Percentiles rank a stretch among this genome's conserved stretches.
These are phyloP conservation scores for Phytophthora fragariaefolia DNA, from an alignment of 352 stramenopile species.

Conservation along the genomic window DNA sequence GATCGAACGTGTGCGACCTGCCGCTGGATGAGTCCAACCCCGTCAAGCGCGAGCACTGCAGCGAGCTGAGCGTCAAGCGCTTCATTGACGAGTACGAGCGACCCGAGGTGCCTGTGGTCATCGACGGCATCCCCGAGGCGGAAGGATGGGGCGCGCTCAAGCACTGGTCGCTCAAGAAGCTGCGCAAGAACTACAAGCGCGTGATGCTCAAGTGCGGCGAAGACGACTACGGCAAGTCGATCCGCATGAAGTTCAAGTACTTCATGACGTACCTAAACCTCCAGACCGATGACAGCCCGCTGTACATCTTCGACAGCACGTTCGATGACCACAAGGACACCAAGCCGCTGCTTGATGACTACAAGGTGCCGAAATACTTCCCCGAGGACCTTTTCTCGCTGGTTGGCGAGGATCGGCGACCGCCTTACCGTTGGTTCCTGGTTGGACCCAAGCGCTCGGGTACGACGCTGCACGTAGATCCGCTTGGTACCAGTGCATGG, in stretches of 20 bases:
- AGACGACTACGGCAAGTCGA: slow-evolving; percentile 77
- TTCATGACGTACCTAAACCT: slow-evolving; percentile 77
- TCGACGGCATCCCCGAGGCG: slow-evolving; percentile 81
- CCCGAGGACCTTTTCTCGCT: slow-evolving; percentile 85
- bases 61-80: slow-evolving; percentile 74
- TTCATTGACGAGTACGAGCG: slow-evolving; percentile 91
- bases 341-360: slow-evolving; percentile 78
- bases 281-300: slow-evolving; percentile 89
- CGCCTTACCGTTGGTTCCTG: slow-evolving; percentile 97
- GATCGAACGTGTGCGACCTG: slow-evolving; percentile 83
- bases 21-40: slow-evolving; percentile 68
- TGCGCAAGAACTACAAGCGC: slow-evolving; percentile 81
- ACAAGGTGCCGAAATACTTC: slow-evolving; percentile 84
- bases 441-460: slow-evolving; percentile 92
- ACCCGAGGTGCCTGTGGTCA: slow-evolving; percentile 75
- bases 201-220: slow-evolving; percentile 84
- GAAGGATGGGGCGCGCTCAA: slow-evolving; percentile 74
- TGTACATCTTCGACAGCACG: slow-evolving; percentile 98
- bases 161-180: slow-evolving; percentile 81
- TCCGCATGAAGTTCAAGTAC: slow-evolving; percentile 87
- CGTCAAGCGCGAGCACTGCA: slow-evolving; percentile 77
- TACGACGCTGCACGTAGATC: slow-evolving; percentile 96
- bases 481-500: slow-evolving; percentile 96
- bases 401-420: slow-evolving; percentile 83
- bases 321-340: slow-evolving; percentile 90